Percentiles rank a stretch among this genome's conserved stretches.
Evolutionary conservation across 2,329 filamentous ascomycete genomes (phyloP).

Genomic region (Ophiostoma tasmaniense): DNA sequence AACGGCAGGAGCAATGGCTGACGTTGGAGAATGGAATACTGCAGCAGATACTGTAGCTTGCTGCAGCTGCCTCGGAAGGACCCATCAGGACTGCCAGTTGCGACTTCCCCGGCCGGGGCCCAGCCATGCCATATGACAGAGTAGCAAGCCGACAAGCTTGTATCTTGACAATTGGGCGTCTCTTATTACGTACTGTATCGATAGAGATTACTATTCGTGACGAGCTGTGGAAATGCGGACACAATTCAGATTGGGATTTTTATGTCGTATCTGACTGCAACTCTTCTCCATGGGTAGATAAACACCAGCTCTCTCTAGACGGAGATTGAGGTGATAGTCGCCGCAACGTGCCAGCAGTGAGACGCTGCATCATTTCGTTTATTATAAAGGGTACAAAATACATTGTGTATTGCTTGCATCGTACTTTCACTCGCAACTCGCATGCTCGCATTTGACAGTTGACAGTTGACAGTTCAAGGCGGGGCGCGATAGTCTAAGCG

Average conservation of each 20-base stretch:
- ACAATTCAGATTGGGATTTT: no score
- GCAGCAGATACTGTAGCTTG: background rate
- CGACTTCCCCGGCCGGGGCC: background rate
- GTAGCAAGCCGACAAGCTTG: no score
- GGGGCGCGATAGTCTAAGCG: background rate
- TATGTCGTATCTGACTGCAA: no score
- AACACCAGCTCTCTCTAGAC: background rate
- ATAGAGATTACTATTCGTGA: background rate
- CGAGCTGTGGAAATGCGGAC: background rate
- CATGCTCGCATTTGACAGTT: background rate
- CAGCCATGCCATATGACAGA: background rate
- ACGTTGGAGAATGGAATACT: background rate
- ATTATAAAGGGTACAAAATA: no score
- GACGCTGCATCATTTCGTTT: background rate
- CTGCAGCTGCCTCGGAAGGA: background rate
- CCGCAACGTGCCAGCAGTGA: background rate
- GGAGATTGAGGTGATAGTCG: background rate
- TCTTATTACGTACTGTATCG: background rate
- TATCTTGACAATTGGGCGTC: no score
- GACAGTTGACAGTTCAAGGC: no score
- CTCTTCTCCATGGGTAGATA: no score
- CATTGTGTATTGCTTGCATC: background rate
- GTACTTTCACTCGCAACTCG: no score
- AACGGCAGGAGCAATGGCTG: background rate
- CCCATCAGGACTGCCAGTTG: background rate